Percentiles rank a stretch among this genome's conserved stretches.
Conservation (phyloP, 495 filamentous ascomycete genomes). For the Evernia prunastri region DNA sequence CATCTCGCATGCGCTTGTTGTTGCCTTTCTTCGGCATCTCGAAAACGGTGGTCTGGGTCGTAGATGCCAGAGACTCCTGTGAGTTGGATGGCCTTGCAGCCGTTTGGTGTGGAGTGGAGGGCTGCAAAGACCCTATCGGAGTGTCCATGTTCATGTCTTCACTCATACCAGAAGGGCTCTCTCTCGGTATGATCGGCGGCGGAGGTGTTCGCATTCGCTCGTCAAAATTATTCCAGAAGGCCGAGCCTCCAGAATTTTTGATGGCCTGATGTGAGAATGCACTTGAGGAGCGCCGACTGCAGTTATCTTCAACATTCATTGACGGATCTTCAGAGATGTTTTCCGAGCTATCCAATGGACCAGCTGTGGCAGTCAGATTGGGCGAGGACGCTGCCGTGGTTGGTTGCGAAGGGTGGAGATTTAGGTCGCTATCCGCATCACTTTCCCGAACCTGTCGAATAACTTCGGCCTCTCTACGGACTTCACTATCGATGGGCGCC, state of each 20-base stretch:
- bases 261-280: constrained; percentile 68
- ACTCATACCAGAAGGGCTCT: constrained; percentile 56
- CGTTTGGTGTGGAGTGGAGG: constrained; percentile 20
- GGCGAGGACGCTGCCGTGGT: constrained; percentile 46
- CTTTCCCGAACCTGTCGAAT: constrained; percentile 86
- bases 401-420: constrained; percentile 35
- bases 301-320: constrained; percentile 48
- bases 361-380: constrained; percentile 26
- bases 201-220: constrained; percentile 58
- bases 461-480: constrained; percentile 87
- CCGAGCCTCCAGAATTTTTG: constrained; percentile 60
- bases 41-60: constrained; percentile 48
- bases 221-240: constrained; percentile 78
- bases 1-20: constrained; percentile 77
- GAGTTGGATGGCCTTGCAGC: constrained; percentile 31
- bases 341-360: constrained; percentile 43
- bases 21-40: constrained; percentile 61
- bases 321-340: constrained; percentile 55
- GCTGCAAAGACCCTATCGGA: constrained; percentile 46
- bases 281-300: constrained; percentile 46
- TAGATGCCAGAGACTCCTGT: constrained; percentile 43
- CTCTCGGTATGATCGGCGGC: constrained; percentile 49
- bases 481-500: constrained; percentile 79
- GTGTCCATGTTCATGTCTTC: constrained; percentile 77
- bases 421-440: constrained; percentile 42